phyloP scores from a whole-genome alignment of 2,329 filamentous ascomycete species.

The Sporothrix pseudoabietina region DNA sequence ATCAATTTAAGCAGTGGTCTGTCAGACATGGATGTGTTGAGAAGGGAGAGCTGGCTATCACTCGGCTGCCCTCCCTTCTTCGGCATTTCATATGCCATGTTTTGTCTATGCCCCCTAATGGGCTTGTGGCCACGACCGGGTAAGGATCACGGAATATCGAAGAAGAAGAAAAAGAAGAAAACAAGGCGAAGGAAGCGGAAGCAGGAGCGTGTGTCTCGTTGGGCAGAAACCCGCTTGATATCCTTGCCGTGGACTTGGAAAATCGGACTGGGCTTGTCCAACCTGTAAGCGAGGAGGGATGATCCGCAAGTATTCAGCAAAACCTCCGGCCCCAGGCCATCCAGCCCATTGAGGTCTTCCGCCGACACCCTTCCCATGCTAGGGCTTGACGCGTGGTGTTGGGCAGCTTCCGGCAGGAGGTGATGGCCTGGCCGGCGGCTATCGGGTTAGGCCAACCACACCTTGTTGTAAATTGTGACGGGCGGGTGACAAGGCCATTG shows the following conservation, averaged over 20 bases:
- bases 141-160: neutral
- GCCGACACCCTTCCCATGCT: neutral
- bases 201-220: neutral
- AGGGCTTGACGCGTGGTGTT: conserved; percentile 5
- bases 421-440: neutral
- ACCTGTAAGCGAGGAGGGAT: neutral
- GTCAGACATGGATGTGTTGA: conserved; percentile 14
- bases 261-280: neutral
- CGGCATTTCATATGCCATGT: neutral
- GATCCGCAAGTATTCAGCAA: neutral
- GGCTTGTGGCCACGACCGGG: neutral
- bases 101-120: neutral
- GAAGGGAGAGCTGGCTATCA: neutral
- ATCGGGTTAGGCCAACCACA: neutral
- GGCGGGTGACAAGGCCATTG: neutral
- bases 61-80: neutral
- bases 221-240: conserved; percentile 10
- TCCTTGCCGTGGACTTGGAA: conserved; percentile 6
- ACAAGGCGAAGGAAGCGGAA: neutral
- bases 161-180: neutral
- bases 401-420: neutral
- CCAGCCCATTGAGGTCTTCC: neutral
- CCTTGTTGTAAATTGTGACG: neutral
- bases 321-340: neutral
- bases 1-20: conserved; percentile 22